Evolutionary conservation across 2,329 filamentous ascomycete species (phyloP).

Genomic region (Venturiaceae sp.): DNA sequence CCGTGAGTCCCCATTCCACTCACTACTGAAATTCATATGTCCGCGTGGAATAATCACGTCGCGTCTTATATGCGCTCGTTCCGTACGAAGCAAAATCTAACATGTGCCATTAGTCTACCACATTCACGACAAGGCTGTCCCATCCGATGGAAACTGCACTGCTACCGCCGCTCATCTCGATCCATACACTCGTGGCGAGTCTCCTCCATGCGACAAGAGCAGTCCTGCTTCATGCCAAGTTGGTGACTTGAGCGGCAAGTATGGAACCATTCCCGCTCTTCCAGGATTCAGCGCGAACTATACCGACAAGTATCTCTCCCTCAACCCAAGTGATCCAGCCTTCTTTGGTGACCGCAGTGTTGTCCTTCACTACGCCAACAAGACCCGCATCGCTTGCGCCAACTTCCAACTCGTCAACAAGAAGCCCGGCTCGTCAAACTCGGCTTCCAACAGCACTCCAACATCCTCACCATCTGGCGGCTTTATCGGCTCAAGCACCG

Average conservation of each 20-base stretch:
- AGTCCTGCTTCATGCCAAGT: slow-evolving; percentile 31
- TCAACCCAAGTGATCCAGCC: slow-evolving; percentile 26
- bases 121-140: slow-evolving; percentile 33
- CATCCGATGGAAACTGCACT: slow-evolving; percentile 32
- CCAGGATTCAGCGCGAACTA: slow-evolving; percentile 7
- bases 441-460: neutral
- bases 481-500: neutral
- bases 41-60: too few relatives aligned
- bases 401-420: slow-evolving; percentile 32
- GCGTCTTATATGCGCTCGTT: too few relatives aligned
- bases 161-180: slow-evolving; percentile 31
- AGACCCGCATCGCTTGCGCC: slow-evolving; percentile 45
- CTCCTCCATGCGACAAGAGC: slow-evolving; percentile 24
- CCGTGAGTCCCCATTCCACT: slow-evolving; percentile 1
- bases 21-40: neutral
- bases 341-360: slow-evolving; percentile 46
- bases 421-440: slow-evolving; percentile 7
- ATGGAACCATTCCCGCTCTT: slow-evolving; percentile 20
- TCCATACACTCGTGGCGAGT: slow-evolving; percentile 29
- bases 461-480: neutral
- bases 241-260: slow-evolving; percentile 36
- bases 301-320: slow-evolving; percentile 32
- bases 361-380: slow-evolving; percentile 44
- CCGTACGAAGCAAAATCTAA: neutral
- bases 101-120: slow-evolving; percentile 28